Evolutionary conservation across 306 rosid species (phyloP).

Genomic region (Abrus pulchellus): DNA sequence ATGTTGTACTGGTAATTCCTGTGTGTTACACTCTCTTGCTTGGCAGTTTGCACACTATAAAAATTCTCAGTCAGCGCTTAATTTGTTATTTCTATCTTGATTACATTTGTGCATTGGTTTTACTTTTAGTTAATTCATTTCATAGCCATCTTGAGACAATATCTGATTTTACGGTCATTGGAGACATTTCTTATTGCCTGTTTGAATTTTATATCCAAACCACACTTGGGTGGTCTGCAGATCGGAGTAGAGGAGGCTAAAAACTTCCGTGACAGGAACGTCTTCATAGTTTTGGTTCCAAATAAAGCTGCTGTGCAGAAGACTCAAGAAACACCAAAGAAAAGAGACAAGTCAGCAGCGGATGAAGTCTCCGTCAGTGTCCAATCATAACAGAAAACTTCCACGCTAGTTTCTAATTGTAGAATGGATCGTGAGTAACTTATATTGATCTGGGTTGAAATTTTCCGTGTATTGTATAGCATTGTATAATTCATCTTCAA

Average conservation of each 20-base stretch:
- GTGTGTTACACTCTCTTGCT: neutral
- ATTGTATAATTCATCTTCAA: constrained; percentile 48
- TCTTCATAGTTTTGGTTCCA: constrained; percentile 78
- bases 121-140: constrained; percentile 30
- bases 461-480: constrained; percentile 60
- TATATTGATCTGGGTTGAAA: constrained; percentile 53
- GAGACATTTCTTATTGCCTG: constrained; percentile 10
- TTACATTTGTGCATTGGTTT: constrained; percentile 20
- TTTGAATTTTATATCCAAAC: constrained; percentile 39
- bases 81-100: constrained; percentile 10
- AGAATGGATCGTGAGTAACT: constrained; percentile 53
- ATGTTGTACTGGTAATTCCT: neutral
- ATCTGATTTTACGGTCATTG: constrained; percentile 13
- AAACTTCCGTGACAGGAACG: constrained; percentile 84
- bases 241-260: constrained; percentile 89
- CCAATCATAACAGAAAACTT: constrained; percentile 49
- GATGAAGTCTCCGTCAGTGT: constrained; percentile 83
- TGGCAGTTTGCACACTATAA: neutral
- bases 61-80: constrained; percentile 19
- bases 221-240: constrained; percentile 62
- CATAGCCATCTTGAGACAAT: neutral
- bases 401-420: constrained; percentile 44
- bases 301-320: constrained; percentile 81
- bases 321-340: constrained; percentile 80
- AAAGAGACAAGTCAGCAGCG: constrained; percentile 60